Conservation (phyloP, 176 grass and related monocot genomes). For the Avena insularis region DNA sequence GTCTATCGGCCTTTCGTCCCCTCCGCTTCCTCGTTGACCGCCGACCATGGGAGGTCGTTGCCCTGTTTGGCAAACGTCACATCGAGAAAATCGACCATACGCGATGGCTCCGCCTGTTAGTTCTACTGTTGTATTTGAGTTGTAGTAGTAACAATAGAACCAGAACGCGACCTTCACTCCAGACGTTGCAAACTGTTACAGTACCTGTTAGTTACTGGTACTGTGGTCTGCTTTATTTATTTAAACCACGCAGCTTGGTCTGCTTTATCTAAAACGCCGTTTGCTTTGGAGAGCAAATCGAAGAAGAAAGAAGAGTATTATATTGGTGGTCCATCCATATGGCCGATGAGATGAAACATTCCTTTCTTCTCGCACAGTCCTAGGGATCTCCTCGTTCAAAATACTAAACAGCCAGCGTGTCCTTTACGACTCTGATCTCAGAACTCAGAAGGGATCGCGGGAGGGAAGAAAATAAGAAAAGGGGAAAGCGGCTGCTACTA, state of each 20-base stretch:
- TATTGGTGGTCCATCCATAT: not conserved
- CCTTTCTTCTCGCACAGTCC: conserved; percentile 38
- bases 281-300: not conserved
- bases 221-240: not conserved
- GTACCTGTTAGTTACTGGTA: not conserved
- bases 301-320: not conserved
- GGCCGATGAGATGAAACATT: conserved; percentile 24
- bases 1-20: no score
- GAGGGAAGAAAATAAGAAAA: not conserved
- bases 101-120: no score
- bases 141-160: no score
- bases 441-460: not conserved
- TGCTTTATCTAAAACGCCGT: not conserved
- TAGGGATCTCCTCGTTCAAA: conserved; percentile 55
- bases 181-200: no score
- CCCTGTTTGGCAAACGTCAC: no score
- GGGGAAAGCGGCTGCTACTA: not conserved
- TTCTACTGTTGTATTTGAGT: no score
- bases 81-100: no score
- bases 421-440: conserved; percentile 6
- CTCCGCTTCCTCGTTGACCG: no score
- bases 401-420: not conserved
- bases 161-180: no score
- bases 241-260: not conserved
- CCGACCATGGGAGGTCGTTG: no score